Conservation (phyloP, 78 protist species). For the Polysphondylium violaceum region DNA sequence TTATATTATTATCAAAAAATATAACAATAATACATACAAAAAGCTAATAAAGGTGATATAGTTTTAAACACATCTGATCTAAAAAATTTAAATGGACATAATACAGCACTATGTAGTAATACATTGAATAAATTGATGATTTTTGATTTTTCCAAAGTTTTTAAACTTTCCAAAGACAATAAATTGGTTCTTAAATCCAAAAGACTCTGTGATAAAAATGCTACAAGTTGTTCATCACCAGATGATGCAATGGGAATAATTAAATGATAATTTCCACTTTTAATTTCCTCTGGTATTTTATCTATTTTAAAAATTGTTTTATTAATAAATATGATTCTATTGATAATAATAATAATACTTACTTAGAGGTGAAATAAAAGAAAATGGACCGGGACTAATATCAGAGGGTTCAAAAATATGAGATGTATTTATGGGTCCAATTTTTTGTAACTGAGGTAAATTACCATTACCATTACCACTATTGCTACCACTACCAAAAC, state of each 20-base stretch:
- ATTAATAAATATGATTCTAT: background rate
- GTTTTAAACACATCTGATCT: conserved; percentile 52
- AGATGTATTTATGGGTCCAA: background rate
- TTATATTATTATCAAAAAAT: background rate
- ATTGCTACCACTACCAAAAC: no score
- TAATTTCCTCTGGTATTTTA: conserved; percentile 44
- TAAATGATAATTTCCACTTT: conserved; percentile 45
- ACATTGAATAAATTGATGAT: conserved; percentile 21
- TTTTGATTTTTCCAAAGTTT: background rate
- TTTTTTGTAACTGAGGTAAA: background rate
- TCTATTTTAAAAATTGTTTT: conserved; percentile 1
- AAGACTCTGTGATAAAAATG: conserved; percentile 8
- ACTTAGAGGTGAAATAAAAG: conserved; percentile 54
- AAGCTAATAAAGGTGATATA: conserved; percentile 9
- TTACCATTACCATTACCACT: no score
- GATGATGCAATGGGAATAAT: conserved; percentile 40
- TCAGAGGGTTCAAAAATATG: conserved; percentile 33
- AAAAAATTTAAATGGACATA: conserved; percentile 25
- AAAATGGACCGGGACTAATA: conserved; percentile 14
- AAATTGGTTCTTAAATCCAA: conserved; percentile 26
- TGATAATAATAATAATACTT: background rate
- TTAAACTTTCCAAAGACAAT: background rate
- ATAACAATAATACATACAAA: conserved; percentile 31
- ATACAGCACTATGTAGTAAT: conserved; percentile 24
- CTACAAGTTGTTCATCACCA: conserved; percentile 54